phyloP scores from a whole-genome alignment of 345 rosid species.

The Dipteronia dyeriana region DNA sequence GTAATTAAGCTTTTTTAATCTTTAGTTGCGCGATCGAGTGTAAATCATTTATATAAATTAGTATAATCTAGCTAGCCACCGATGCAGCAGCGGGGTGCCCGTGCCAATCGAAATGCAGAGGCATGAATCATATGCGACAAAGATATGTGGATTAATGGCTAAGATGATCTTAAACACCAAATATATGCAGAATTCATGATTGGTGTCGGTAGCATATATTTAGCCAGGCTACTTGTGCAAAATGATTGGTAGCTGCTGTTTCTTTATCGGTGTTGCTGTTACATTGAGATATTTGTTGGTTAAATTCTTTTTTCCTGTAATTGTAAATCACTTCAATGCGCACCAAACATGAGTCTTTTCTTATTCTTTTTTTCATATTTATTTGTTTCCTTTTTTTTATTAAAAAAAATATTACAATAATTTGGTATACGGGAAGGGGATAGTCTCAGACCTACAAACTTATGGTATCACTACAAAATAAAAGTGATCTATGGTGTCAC shows the following conservation, averaged over 20 bases:
- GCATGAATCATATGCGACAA: not conserved
- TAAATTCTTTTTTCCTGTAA: not conserved
- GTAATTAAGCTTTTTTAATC: not conserved
- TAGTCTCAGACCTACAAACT: too few species aligned
- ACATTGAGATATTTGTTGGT: not conserved
- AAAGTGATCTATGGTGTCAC: too few species aligned
- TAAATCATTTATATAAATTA: not conserved
- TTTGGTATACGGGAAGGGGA: too few species aligned
- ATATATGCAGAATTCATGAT: not conserved
- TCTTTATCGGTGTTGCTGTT: not conserved
- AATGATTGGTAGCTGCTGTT: not conserved
- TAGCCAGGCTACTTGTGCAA: not conserved
- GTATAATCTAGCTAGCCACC: not conserved
- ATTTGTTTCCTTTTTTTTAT: too few species aligned
- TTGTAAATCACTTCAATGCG: not conserved
- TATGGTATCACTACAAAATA: too few species aligned
- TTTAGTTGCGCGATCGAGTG: not conserved
- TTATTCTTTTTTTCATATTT: too few species aligned
- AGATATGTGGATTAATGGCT: not conserved
- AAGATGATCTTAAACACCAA: not conserved
- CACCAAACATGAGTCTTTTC: not conserved
- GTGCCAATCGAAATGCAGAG: not conserved
- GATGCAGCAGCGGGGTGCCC: not conserved
- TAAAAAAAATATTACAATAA: too few species aligned
- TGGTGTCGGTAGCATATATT: not conserved